Conservation (phyloP, 345 rosid genomes). For the Heritiera fomes region DNA sequence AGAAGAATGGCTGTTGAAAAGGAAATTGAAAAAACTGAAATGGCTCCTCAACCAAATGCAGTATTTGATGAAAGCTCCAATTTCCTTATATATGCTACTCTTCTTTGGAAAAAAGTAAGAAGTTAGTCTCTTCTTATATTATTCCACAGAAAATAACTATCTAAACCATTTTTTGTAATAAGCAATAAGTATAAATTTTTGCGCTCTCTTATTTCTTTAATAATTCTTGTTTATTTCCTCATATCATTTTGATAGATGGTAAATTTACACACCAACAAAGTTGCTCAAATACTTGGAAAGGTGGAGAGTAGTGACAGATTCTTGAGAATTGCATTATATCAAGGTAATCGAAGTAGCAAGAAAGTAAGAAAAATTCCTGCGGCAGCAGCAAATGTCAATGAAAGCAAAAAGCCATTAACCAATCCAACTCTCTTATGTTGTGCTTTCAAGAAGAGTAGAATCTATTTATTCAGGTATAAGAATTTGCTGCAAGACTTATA, state of each 20-base stretch:
- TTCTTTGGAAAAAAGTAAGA: conserved; percentile 79
- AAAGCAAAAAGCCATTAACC: conserved; percentile 86
- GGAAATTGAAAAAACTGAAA: too few relatives aligned
- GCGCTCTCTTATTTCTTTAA: background rate
- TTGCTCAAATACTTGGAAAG: too few relatives aligned
- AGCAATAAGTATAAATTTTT: conserved; percentile 8
- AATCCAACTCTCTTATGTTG: conserved; percentile 90
- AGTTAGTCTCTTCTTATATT: conserved; percentile 5
- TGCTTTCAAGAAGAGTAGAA: conserved; percentile 70
- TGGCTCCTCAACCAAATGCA: too few relatives aligned
- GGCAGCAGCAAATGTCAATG: conserved; percentile 86
- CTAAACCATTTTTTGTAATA: background rate
- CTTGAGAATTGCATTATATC: background rate
- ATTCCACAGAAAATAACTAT: conserved; percentile 8
- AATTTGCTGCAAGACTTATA: background rate
- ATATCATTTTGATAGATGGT: too few relatives aligned
- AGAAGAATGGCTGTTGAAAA: too few relatives aligned
- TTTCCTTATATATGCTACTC: too few relatives aligned
- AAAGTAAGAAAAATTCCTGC: conserved; percentile 85
- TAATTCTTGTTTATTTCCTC: too few relatives aligned
- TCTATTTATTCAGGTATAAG: too few relatives aligned
- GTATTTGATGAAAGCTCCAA: too few relatives aligned
- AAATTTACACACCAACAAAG: too few relatives aligned
- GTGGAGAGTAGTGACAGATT: too few relatives aligned
- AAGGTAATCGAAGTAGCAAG: conserved; percentile 83